Evolutionary conservation across 1,139 yeast genomes (phyloP).

Genomic region (Hansenula lynferdii): DNA sequence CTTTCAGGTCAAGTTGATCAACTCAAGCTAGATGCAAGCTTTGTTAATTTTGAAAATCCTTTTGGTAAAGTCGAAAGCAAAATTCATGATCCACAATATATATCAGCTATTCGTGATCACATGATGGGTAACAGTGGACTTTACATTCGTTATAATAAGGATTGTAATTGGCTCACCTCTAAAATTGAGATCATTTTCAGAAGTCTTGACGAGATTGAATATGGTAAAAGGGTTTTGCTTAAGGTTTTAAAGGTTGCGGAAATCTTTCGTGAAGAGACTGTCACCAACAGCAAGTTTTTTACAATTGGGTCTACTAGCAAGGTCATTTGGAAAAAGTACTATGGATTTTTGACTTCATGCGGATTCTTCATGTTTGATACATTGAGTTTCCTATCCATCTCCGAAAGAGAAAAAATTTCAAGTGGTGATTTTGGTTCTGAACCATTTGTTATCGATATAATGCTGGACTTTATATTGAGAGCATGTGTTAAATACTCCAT

Average conservation of each 20-base stretch:
- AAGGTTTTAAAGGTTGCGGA: conserved; percentile 21
- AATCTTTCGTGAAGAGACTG: conserved; percentile 19
- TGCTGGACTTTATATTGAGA: conserved; percentile 12
- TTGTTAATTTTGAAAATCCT: conserved; percentile 20
- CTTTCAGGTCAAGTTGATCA: conserved; percentile 18
- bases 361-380: conserved; percentile 40
- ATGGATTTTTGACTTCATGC: conserved; percentile 38
- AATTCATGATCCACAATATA: not conserved
- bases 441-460: conserved; percentile 12
- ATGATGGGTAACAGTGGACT: conserved; percentile 8
- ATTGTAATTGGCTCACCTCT: conserved; percentile 18
- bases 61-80: conserved; percentile 13
- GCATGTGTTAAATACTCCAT: conserved; percentile 16
- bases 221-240: conserved; percentile 8
- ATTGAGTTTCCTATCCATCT: conserved; percentile 16
- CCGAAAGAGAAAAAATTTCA: conserved; percentile 12
- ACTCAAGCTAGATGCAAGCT: conserved; percentile 17
- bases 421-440: conserved; percentile 5
- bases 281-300: conserved; percentile 18
- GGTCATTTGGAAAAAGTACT: conserved; percentile 35
- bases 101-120: conserved; percentile 3
- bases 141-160: conserved; percentile 15
- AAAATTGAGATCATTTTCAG: conserved; percentile 13
- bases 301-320: conserved; percentile 24
- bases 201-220: conserved; percentile 4